Evolutionary conservation across 805 yeast species (phyloP).

Genomic region (Clavispora carvajalis): DNA sequence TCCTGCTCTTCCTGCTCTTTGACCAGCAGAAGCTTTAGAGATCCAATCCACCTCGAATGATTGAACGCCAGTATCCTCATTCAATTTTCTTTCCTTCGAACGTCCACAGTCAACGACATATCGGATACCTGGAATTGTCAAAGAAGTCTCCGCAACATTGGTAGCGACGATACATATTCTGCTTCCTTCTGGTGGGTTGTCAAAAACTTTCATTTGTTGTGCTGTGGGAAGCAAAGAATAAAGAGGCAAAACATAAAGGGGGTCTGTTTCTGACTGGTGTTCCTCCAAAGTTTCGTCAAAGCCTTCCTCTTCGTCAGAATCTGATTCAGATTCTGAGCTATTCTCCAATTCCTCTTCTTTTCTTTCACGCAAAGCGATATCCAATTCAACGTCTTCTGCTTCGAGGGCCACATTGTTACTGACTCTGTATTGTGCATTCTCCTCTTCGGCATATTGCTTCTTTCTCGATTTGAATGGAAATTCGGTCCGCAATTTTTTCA

Average conservation of each 20-base stretch:
- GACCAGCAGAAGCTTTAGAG: constrained; percentile 92
- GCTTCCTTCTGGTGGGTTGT: constrained; percentile 77
- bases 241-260: constrained; percentile 84
- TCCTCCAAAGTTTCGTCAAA: constrained; percentile 69
- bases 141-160: constrained; percentile 94
- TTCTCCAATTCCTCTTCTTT: constrained; percentile 33
- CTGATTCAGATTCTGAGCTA: constrained; percentile 46
- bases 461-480: constrained; percentile 50
- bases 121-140: constrained; percentile 92
- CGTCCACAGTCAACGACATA: constrained; percentile 96
- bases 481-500: constrained; percentile 59
- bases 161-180: constrained; percentile 93
- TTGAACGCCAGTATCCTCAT: constrained; percentile 84
- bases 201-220: constrained; percentile 91
- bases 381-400: constrained; percentile 82
- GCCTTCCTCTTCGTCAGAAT: constrained; percentile 48
- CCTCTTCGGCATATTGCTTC: constrained; percentile 12
- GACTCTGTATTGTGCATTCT: constrained; percentile 39
- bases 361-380: constrained; percentile 37
- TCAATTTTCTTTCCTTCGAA: constrained; percentile 78
- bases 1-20: constrained; percentile 96
- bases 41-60: constrained; percentile 89
- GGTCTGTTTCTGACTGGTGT: constrained; percentile 68
- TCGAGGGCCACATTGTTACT: constrained; percentile 67
- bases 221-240: constrained; percentile 91